Evolutionary conservation across 495 filamentous ascomycete species (phyloP), one percentile per base, ranked within the genome.

Genomic region (Amniculicola lignicola): DNA sequence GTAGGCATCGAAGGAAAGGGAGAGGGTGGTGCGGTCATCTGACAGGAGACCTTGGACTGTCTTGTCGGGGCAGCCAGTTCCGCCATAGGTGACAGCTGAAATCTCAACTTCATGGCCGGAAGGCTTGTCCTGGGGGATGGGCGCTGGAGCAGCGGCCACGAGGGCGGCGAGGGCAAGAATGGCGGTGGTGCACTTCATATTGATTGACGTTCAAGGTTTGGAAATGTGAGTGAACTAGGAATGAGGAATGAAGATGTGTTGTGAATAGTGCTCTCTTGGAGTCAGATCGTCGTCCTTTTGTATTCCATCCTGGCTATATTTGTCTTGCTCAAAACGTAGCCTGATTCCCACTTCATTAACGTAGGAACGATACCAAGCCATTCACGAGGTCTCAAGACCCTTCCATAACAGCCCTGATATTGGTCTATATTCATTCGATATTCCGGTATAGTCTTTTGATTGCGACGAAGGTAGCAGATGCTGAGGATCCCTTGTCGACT

Each of bases 81-180:
- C 51, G 16, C 51, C 50, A 38, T 54, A 60, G 42, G 57, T 54
- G 2, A 54, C 36, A 16, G 36, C 49, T 1, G 31, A 21, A 44
- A 60, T 54, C 24, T 60, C 57, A 27, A 60, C 49, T 53, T 59
- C 48, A 16, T 59, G 56, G 41, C 49, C 56, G 9, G 54, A 58
- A 5, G 47, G 56, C 40, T 52, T 40, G 42, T 45, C 44, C 25
- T 61, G 25, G 44, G 40, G 39, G 27, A 57, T 29, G 2, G 59
- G 46, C 5, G 45, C n/a, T 10, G 41, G 49, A 22, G 28, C 49
- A 29, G 49, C 3, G 23, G 42, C n/a, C 2, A 43, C 42, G 24
- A 42, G 19, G 14, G 56, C 51, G n/a, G 51, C 28, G 16, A 51
- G 23, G 6, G 38, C 15, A 2, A 51, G 51, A 1, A 61, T 42